Evolutionary conservation across 768 basidiomycete genomes (phyloP).

Genomic region (Floccularia luteovirens): DNA sequence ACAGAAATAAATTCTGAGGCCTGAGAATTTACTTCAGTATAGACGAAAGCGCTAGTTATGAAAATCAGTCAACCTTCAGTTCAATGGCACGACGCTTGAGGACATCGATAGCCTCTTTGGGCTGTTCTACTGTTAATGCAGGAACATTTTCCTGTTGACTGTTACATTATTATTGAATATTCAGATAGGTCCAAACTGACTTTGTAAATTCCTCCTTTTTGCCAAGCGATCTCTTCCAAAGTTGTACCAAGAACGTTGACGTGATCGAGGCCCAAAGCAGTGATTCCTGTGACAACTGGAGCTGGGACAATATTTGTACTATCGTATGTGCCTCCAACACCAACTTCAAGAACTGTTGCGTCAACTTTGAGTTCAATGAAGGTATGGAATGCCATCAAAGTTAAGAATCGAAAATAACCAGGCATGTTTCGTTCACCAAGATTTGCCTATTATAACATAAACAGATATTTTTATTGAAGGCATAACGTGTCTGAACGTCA

Average conservation of each 20-base stretch:
- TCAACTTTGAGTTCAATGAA: conserved; percentile 81
- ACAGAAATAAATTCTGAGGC: conserved; percentile 65
- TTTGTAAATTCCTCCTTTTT: conserved; percentile 98
- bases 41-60: conserved; percentile 1
- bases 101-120: conserved; percentile 56
- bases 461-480: no score
- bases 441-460: no score
- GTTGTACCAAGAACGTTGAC: conserved; percentile 83
- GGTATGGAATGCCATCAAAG: conserved; percentile 85
- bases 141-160: conserved; percentile 61
- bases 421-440: no score
- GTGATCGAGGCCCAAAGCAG: conserved; percentile 91
- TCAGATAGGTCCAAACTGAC: conserved; percentile 21
- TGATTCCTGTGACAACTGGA: conserved; percentile 86
- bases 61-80: conserved; percentile 39
- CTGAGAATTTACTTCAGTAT: conserved; percentile 22
- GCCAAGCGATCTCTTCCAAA: conserved; percentile 82
- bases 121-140: conserved; percentile 80
- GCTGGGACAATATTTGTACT: conserved; percentile 93
- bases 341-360: conserved; percentile 92
- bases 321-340: conserved; percentile 90
- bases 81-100: conserved; percentile 62
- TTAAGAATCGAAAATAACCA: conserved; percentile 90
- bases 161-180: conserved; percentile 3
- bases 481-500: no score